Evolutionary conservation across 169 alveolate genomes (phyloP).

Genomic region (Eimeria sp.): DNA sequence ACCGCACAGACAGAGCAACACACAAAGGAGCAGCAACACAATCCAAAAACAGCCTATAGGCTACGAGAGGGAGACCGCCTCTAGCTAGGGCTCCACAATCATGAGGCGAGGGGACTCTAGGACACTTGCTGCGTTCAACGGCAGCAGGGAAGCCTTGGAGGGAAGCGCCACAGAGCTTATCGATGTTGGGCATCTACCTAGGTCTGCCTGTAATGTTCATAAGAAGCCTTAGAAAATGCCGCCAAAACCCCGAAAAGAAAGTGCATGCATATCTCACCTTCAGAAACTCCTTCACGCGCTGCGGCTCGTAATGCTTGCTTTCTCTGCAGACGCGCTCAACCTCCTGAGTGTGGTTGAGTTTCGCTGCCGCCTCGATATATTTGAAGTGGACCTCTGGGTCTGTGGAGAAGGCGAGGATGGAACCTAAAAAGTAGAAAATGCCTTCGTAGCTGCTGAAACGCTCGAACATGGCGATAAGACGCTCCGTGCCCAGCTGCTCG

Average conservation of each 20-base stretch:
- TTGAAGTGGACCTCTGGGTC: constrained; percentile 94
- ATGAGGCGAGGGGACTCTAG: neutral
- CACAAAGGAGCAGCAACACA: neutral
- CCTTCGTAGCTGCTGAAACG: constrained; percentile 88
- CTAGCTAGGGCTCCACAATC: neutral
- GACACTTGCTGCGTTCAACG: neutral
- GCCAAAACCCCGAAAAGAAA: neutral
- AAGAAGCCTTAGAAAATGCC: neutral
- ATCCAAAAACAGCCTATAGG: neutral
- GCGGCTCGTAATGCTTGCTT: constrained; percentile 97
- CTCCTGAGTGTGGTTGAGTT: constrained; percentile 97
- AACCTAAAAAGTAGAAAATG: constrained; percentile 92
- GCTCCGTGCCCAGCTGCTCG: constrained; percentile 94
- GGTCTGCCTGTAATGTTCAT: neutral
- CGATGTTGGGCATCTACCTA: neutral
- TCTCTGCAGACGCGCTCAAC: constrained; percentile 98
- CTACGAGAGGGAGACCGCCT: neutral
- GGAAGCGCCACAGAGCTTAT: neutral
- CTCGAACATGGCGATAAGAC: constrained; percentile 92
- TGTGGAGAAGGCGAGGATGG: constrained; percentile 90
- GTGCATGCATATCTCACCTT: constrained; percentile 43
- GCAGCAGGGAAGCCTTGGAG: neutral
- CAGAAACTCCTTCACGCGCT: constrained; percentile 93
- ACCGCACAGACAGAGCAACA: neutral
- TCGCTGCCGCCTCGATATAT: constrained; percentile 99